These are phyloP conservation scores for Penicillium dipodomyicola DNA, from an alignment of 495 filamentous ascomycete genomes.

Conservation along the genomic window DNA sequence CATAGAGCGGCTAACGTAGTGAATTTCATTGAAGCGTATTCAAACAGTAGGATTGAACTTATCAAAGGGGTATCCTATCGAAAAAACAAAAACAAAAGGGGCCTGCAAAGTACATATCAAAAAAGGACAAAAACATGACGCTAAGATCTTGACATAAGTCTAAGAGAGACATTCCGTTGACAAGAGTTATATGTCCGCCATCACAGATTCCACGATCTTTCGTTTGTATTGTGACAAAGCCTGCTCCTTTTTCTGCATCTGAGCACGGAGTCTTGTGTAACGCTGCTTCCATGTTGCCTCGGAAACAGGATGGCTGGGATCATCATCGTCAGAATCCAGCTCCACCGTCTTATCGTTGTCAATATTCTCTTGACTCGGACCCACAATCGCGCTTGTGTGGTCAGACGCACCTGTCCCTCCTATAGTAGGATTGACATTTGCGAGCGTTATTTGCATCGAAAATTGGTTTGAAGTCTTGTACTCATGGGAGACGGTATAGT, in stretches of 20 bases:
- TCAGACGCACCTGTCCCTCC: constrained; percentile 10
- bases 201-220: constrained; percentile 56
- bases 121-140: neutral
- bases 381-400: constrained; percentile 8
- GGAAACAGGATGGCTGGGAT: constrained; percentile 21
- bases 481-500: constrained; percentile 35
- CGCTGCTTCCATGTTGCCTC: constrained; percentile 46
- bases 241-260: constrained; percentile 52
- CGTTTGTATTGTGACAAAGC: constrained; percentile 50
- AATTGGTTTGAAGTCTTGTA: constrained; percentile 31
- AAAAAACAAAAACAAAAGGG: constrained; percentile 5
- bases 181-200: constrained; percentile 45
- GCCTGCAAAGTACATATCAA: neutral
- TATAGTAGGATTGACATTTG: constrained; percentile 25
- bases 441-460: constrained; percentile 32
- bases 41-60: constrained; percentile 1
- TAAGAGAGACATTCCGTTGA: neutral
- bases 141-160: neutral
- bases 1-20: neutral
- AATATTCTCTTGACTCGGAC: constrained; percentile 19
- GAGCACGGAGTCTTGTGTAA: constrained; percentile 46
- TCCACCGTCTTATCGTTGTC: constrained; percentile 24
- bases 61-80: constrained; percentile 14
- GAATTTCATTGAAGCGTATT: neutral
- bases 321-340: constrained; percentile 36